Base-by-base conservation (phyloP, 2,329 filamentous ascomycete species). In the Akanthomyces lecanii region DNA sequence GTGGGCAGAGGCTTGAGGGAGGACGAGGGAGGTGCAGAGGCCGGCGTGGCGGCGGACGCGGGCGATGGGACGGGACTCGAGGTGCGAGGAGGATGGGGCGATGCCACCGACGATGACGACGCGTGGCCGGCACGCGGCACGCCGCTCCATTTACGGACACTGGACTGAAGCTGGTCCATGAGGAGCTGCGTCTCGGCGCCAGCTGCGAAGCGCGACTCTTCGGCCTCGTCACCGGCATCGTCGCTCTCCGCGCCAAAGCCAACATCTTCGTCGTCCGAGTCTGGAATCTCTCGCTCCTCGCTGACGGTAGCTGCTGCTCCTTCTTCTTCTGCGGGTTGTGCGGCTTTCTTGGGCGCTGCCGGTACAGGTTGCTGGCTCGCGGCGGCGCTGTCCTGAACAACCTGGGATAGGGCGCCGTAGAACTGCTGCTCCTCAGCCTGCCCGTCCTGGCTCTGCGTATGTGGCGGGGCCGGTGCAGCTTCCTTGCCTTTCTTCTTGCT, bases 211-310 rank as follows among this genome's bases (percentile, higher is more conserved):
- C 66, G 21, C 10, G 66, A 57, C 6, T 67, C 62, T 6, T 66
- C 53, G 16, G 51, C 57, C 36, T 65, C 55, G 21, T 68, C 66
- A 0, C 63, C 64, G 16, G 62, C 53, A 6, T 65, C 66, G 0
- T 65, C 65, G 18, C 64, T 61, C 3, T 67, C 62, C 18, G 66
- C 48, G 5, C 33, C 69, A 57, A 70, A 71, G 2, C 70, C 67
- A 1, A 70, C 67, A 0, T 72, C 68, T 7, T 80, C 79, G 12
- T 78, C 79, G 44, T 83, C 81, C 1, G 81, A 82, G 64, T 84
- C 81, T 0, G 81, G 79, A 36, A 84, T 82, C 63, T 82, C 79
- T 18, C 54, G 60, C 62, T 64, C 62, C 16, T 47, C 38, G 64
- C 50, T 47, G 63, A 28, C 11, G 47, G 38, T 30, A 14, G n/a